These are phyloP conservation scores for Zygosaccharomyces pseudobailii DNA, from an alignment of 1,139 yeast species.

Conservation along the genomic window DNA sequence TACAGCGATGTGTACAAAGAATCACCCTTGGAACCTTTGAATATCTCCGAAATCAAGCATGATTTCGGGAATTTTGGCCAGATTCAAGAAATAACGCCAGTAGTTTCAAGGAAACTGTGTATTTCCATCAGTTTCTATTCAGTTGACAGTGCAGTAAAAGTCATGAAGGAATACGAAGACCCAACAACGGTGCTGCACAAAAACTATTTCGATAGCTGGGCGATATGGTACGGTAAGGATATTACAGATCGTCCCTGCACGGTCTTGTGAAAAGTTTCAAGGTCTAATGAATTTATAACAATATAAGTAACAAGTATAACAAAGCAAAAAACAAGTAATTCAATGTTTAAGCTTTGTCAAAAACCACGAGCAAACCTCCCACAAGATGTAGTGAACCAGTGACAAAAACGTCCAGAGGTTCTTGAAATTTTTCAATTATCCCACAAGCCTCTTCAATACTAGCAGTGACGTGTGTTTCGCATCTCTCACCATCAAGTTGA, in stretches of 20 bases:
- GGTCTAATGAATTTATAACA: background rate
- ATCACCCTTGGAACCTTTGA: slow-evolving; percentile 36
- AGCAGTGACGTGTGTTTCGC: slow-evolving; percentile 53
- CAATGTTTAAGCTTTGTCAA: slow-evolving; percentile 42
- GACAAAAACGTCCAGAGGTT: slow-evolving; percentile 68
- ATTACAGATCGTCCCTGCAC: slow-evolving; percentile 54
- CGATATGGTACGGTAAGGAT: slow-evolving; percentile 63
- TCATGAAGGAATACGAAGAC: slow-evolving; percentile 45
- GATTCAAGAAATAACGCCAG: slow-evolving; percentile 59
- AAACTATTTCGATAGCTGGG: slow-evolving; percentile 55
- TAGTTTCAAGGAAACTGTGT: slow-evolving; percentile 61
- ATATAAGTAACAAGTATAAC: slow-evolving; percentile 3
- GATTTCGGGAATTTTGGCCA: slow-evolving; percentile 59
- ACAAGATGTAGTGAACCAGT: slow-evolving; percentile 93
- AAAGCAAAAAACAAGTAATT: slow-evolving; percentile 1
- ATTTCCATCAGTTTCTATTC: slow-evolving; percentile 61
- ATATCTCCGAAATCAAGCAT: slow-evolving; percentile 38
- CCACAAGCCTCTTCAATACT: slow-evolving; percentile 75
- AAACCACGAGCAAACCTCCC: slow-evolving; percentile 86
- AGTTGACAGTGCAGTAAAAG: slow-evolving; percentile 58
- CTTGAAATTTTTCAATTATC: slow-evolving; percentile 37
- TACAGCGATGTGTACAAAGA: slow-evolving; percentile 23
- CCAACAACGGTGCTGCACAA: slow-evolving; percentile 36
- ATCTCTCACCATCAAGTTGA: slow-evolving; percentile 41
- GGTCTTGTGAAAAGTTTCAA: slow-evolving; percentile 14